phyloP scores from a whole-genome alignment of 306 rosid species.

The Prunus dulcis region DNA sequence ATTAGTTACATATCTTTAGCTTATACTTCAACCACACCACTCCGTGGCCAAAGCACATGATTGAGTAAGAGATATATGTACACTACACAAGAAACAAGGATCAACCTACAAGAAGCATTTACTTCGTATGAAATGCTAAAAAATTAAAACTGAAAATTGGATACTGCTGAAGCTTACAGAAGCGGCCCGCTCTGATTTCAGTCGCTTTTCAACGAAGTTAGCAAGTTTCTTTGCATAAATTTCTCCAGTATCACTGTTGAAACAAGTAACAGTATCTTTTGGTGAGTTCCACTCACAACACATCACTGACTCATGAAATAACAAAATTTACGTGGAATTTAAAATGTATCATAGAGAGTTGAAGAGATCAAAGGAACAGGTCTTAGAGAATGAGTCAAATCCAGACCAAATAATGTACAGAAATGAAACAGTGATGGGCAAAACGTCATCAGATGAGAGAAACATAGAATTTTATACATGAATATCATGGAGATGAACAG shows the following conservation, averaged over 20 bases:
- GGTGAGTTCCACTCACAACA: conserved; percentile 15
- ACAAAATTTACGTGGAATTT: background rate
- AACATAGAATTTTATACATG: background rate
- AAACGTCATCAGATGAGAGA: background rate
- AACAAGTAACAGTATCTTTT: conserved; percentile 21
- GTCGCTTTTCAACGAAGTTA: conserved; percentile 86
- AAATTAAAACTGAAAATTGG: conserved; percentile 21
- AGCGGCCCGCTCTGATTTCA: conserved; percentile 96
- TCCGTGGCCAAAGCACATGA: background rate
- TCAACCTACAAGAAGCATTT: conserved; percentile 10
- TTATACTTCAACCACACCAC: background rate
- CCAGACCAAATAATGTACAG: background rate
- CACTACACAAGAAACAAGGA: background rate
- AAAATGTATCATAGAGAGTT: background rate
- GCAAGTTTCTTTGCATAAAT: conserved; percentile 82
- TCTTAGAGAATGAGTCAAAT: background rate
- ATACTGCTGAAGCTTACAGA: conserved; percentile 63
- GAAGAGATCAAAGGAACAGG: background rate
- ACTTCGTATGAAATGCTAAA: conserved; percentile 13
- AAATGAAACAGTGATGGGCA: background rate
- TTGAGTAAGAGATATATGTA: background rate
- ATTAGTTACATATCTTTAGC: background rate
- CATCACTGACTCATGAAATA: conserved; percentile 4
- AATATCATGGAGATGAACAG: background rate
- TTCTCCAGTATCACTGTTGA: conserved; percentile 78